Evolutionary conservation across 2,329 filamentous ascomycete species (phyloP).

Genomic region (Hypoxylon sp.): DNA sequence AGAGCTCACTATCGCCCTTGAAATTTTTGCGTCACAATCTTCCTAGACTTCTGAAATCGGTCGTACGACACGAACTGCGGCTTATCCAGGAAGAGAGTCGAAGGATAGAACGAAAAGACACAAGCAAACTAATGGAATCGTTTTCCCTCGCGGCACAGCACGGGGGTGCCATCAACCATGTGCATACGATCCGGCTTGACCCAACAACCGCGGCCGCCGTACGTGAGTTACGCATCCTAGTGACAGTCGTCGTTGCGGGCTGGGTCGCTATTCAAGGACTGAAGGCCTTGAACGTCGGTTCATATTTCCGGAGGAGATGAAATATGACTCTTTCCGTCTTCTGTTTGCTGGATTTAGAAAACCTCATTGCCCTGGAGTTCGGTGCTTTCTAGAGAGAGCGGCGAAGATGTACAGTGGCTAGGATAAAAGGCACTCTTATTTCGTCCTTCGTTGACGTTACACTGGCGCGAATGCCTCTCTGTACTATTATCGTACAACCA

Average conservation of each 20-base stretch:
- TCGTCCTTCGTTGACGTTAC: not conserved
- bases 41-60: not conserved
- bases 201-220: slow-evolving; percentile 48
- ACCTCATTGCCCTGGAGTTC: not conserved
- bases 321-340: not conserved
- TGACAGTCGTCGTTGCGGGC: slow-evolving; percentile 52
- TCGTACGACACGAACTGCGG: not conserved
- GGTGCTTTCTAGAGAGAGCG: not conserved
- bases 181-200: slow-evolving; percentile 54
- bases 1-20: not conserved
- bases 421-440: not conserved
- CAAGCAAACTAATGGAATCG: slow-evolving; percentile 52
- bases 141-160: slow-evolving; percentile 56
- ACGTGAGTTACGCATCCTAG: slow-evolving; percentile 53
- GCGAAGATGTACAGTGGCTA: not conserved
- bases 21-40: not conserved
- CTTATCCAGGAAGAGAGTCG: not conserved
- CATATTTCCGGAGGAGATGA: slow-evolving; percentile 39
- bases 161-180: slow-evolving; percentile 55
- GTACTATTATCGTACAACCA: slow-evolving; percentile 3
- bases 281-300: slow-evolving; percentile 31
- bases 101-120: not conserved
- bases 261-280: slow-evolving; percentile 56
- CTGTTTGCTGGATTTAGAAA: not conserved
- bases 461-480: not conserved